phyloP scores from a whole-genome alignment of 441 rosid species.

The Sinapis alba region DNA sequence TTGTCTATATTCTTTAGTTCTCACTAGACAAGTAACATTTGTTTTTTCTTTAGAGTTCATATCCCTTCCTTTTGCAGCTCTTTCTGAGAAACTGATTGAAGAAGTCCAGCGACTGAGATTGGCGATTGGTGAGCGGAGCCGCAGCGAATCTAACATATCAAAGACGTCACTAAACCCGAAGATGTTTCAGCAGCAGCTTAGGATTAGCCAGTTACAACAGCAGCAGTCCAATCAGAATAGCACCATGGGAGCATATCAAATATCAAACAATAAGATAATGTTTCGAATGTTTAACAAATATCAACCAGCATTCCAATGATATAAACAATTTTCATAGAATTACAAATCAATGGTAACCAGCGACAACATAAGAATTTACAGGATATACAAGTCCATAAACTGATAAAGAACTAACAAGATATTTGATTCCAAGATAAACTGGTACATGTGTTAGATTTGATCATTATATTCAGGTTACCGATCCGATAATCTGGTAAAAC shows the following conservation, averaged over 20 bases:
- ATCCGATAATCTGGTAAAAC: not conserved
- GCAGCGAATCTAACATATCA: conserved; percentile 52
- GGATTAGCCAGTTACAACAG: conserved; percentile 44
- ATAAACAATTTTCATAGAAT: too few relatives aligned
- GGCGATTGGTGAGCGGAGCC: conserved; percentile 53
- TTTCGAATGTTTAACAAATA: too few relatives aligned
- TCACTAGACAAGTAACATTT: not conserved
- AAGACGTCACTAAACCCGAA: conserved; percentile 55
- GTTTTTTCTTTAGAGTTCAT: not conserved
- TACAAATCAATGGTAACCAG: too few relatives aligned
- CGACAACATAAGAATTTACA: too few relatives aligned
- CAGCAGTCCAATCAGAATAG: conserved; percentile 49
- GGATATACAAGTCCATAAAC: too few relatives aligned
- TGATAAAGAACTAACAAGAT: too few relatives aligned
- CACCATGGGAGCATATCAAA: conserved; percentile 47
- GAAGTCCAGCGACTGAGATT: conserved; percentile 81
- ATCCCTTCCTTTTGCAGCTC: conserved; percentile 52
- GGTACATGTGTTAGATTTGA: not conserved
- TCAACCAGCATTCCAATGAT: too few relatives aligned
- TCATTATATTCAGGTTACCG: not conserved
- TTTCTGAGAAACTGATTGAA: conserved; percentile 76
- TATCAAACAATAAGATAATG: too few relatives aligned
- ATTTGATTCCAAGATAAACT: too few relatives aligned
- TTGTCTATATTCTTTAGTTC: not conserved
- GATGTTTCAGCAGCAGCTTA: conserved; percentile 56